These are phyloP conservation scores for Ceratobasidium sp. DNA, from an alignment of 1,284 basidiomycete genomes.

Conservation along the genomic window DNA sequence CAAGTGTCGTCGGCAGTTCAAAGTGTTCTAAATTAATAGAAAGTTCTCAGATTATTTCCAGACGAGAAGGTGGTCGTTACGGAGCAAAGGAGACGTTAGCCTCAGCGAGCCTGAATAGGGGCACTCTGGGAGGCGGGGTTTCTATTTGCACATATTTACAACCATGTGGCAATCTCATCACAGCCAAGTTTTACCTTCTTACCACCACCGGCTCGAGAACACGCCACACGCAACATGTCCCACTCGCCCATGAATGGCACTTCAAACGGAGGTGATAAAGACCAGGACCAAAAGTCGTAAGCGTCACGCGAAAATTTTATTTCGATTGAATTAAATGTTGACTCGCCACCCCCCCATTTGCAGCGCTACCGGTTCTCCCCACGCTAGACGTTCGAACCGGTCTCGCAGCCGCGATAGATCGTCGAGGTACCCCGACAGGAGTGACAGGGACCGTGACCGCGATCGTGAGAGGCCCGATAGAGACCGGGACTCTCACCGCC, in stretches of 20 bases:
- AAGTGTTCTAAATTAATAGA: background rate
- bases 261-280: conserved; percentile 25
- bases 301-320: conserved; percentile 52
- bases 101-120: conserved; percentile 42
- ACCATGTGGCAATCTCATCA: background rate
- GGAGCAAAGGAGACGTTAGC: conserved; percentile 14
- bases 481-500: conserved; percentile 61
- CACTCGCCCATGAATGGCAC: conserved; percentile 16
- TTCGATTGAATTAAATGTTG: conserved; percentile 1
- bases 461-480: conserved; percentile 64
- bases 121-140: conserved; percentile 17
- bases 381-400: conserved; percentile 75
- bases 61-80: conserved; percentile 17
- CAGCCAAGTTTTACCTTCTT: conserved; percentile 15
- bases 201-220: conserved; percentile 21
- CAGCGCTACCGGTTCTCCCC: conserved; percentile 70
- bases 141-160: conserved; percentile 14
- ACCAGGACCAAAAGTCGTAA: conserved; percentile 73
- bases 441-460: conserved; percentile 66
- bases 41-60: no score
- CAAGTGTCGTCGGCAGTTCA: background rate
- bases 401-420: conserved; percentile 71
- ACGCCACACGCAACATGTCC: conserved; percentile 9
- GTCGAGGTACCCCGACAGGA: conserved; percentile 55
- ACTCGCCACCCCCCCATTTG: conserved; percentile 9